Percentiles rank a stretch among this genome's conserved stretches.
These are phyloP conservation scores for Neonectria faginata DNA, from an alignment of 2,329 filamentous ascomycete genomes.

Conservation along the genomic window DNA sequence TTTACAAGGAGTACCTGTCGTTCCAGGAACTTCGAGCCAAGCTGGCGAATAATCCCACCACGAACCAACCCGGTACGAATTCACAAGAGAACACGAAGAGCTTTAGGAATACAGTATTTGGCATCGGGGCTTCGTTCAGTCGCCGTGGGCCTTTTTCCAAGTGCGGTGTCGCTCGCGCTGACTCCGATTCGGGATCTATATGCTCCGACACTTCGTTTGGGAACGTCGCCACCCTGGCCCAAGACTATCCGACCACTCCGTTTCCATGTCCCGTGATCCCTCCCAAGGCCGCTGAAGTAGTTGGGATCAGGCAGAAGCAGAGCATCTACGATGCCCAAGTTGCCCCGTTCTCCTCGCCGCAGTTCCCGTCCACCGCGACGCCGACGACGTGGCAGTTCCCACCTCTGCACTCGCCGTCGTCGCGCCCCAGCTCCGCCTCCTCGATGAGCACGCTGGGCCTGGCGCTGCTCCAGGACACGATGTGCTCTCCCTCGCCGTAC, in stretches of 20 bases:
- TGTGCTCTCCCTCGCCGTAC: slow-evolving; percentile 27
- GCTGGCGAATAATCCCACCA: background rate
- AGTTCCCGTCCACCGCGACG: background rate
- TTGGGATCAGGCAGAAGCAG: slow-evolving; percentile 27
- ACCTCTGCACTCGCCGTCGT: background rate
- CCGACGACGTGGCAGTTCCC: background rate
- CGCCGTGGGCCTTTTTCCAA: background rate
- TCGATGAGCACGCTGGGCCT: slow-evolving; percentile 42
- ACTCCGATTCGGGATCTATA: slow-evolving; percentile 24
- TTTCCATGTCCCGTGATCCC: slow-evolving; percentile 21
- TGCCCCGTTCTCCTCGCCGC: background rate
- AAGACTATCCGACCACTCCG: slow-evolving; percentile 2
- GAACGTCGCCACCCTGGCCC: slow-evolving; percentile 18
- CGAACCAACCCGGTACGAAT: background rate
- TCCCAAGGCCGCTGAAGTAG: slow-evolving; percentile 31
- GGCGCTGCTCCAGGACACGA: slow-evolving; percentile 39
- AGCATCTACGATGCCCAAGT: background rate
- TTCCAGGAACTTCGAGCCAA: background rate
- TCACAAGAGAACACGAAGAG: background rate
- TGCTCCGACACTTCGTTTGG: slow-evolving; percentile 36
- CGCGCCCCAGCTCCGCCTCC: slow-evolving; percentile 21
- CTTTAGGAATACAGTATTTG: background rate
- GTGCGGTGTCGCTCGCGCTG: background rate
- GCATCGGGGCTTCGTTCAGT: background rate
- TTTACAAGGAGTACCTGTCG: slow-evolving; percentile 30